Base-by-base conservation (phyloP, 2,329 filamentous ascomycete species). In the Hortaea sp. region DNA sequence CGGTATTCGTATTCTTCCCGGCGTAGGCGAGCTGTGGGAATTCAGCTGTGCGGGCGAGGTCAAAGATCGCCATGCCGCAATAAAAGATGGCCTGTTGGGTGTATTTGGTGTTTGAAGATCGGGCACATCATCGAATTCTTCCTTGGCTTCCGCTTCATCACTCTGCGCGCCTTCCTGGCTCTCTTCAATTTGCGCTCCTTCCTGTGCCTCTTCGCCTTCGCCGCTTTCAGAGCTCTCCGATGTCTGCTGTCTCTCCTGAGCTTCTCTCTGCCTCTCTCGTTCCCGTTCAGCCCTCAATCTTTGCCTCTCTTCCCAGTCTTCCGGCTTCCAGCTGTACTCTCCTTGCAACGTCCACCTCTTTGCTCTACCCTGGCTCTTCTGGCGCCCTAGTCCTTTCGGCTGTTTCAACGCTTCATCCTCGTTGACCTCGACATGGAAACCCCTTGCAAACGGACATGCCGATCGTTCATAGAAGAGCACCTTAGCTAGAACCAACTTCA, bases 381-480 rank as follows among this genome's bases (percentile, higher is more conserved):
- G 87, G 10, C 84, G 13, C 4, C 34, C 29, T 27, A 39, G 7
- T 20, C 20, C 20, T 34, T 45, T 53, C 73, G 78, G 52, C 74
- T 78, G 66, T 81, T 84, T 58, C 75, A 83, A 78, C 53, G 77
- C 73, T 7, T 82, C 81, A 47, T 76, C 73, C 56, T 85, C 80
- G 0, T 86, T 86, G 12, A 92, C 68, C 43, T 83, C 76, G 7
- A 90, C 80, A 0, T 79, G 82, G 56, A 94, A 94, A 3, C 77
- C 76, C 49, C 88, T 76, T 57, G 82, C 76, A 63, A 95, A 95
- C 0, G 89, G 89, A 63, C 88, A 95, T 39, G 81, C 77, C 0
- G 89, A 95, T 59, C 85, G 85, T 65, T 95, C 89, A 59, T 92
- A 95, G 52, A 84, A 81, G 40, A 95, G 71, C 10, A 94, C 79